Percentiles rank a stretch among this genome's conserved stretches.
These are phyloP conservation scores for Sextonia rubra DNA, from an alignment of 164 flowering plant species.

Conservation along the genomic window DNA sequence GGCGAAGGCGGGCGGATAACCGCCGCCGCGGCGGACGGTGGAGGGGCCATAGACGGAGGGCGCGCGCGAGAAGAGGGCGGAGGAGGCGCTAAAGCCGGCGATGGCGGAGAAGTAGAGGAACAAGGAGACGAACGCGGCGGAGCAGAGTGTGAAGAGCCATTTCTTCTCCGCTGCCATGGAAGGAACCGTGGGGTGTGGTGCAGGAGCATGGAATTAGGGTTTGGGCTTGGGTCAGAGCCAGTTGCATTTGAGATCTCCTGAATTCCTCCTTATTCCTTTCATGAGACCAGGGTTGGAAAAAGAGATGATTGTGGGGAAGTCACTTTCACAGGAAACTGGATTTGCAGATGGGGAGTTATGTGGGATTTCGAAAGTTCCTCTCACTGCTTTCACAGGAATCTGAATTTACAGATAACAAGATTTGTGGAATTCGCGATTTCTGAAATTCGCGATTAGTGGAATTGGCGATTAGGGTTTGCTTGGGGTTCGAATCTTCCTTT, in stretches of 20 bases:
- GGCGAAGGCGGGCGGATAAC: slow-evolving; percentile 79
- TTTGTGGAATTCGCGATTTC: too few relatives aligned
- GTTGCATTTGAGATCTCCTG: not conserved
- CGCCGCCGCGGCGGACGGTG: slow-evolving; percentile 39
- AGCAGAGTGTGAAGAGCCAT: slow-evolving; percentile 74
- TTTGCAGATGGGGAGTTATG: too few relatives aligned
- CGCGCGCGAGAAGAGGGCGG: slow-evolving; percentile 18
- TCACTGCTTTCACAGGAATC: too few relatives aligned
- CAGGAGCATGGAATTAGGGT: slow-evolving; percentile 14
- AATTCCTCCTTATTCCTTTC: slow-evolving; percentile 2
- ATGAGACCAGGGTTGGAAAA: slow-evolving; percentile 1
- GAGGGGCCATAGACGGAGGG: slow-evolving; percentile 17
- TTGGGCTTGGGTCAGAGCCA: slow-evolving; percentile 9
- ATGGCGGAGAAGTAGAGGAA: slow-evolving; percentile 54
- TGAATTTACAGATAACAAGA: too few relatives aligned
- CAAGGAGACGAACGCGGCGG: slow-evolving; percentile 55
- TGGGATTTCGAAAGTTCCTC: too few relatives aligned
- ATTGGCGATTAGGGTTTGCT: too few relatives aligned
- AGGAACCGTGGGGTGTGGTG: not conserved
- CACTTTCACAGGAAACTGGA: too few relatives aligned
- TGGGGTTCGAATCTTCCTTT: too few relatives aligned
- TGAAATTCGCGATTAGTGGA: too few relatives aligned
- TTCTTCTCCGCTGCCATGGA: slow-evolving; percentile 73
- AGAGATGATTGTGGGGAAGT: too few relatives aligned
- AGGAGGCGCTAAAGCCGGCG: slow-evolving; percentile 39